phyloP scores from a whole-genome alignment of 805 yeast genomes.

The Helenozyma rhizophorensis region DNA sequence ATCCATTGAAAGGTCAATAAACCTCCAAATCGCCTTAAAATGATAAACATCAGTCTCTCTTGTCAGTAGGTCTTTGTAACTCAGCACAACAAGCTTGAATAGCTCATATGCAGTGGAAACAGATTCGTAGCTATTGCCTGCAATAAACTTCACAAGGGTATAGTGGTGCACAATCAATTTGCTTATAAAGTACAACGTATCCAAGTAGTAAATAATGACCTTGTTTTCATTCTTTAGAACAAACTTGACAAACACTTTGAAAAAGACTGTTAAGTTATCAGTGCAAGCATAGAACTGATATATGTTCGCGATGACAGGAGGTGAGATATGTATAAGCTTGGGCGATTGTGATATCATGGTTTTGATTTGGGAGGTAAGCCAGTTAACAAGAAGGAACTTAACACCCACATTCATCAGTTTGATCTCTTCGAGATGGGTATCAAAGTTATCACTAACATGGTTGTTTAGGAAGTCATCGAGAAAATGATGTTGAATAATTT shows the following conservation, averaged over 20 bases:
- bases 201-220: slow-evolving; percentile 38
- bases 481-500: slow-evolving; percentile 26
- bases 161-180: slow-evolving; percentile 19
- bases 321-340: slow-evolving; percentile 32
- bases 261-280: slow-evolving; percentile 39
- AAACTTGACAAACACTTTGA: slow-evolving; percentile 30
- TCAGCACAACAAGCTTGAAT: slow-evolving; percentile 28
- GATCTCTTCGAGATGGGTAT: slow-evolving; percentile 10
- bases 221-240: slow-evolving; percentile 37
- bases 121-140: slow-evolving; percentile 24
- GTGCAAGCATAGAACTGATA: slow-evolving; percentile 33
- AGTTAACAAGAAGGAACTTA: slow-evolving; percentile 42
- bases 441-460: slow-evolving; percentile 13
- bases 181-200: slow-evolving; percentile 33
- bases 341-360: slow-evolving; percentile 29
- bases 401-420: slow-evolving; percentile 36
- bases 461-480: slow-evolving; percentile 27
- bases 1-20: slow-evolving; percentile 26
- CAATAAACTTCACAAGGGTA: slow-evolving; percentile 27
- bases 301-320: slow-evolving; percentile 25
- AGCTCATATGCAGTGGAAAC: slow-evolving; percentile 30
- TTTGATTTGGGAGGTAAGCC: slow-evolving; percentile 44
- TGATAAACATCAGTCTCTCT: slow-evolving; percentile 32
- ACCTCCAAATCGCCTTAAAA: slow-evolving; percentile 32
- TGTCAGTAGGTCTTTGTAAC: slow-evolving; percentile 29